Base-by-base conservation (phyloP, 768 basidiomycete species). In the Pleurotus citrinopileatus region DNA sequence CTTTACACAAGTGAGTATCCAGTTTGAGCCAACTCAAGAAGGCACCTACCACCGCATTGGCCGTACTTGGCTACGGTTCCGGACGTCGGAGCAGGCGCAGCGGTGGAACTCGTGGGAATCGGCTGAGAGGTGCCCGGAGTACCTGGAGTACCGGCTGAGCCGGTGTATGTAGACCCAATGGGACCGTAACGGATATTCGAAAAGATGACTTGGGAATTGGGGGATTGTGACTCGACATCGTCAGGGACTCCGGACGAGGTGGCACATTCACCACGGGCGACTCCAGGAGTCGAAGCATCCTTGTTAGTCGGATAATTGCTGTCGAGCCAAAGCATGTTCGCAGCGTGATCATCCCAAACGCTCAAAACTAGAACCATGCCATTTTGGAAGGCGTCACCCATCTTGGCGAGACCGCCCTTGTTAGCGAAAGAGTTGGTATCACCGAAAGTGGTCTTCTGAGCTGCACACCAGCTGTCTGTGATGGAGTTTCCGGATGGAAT, bases 251-350 rank as follows among this genome's bases (percentile, higher is more conserved):
- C 74, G 15, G 71, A 71, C 22, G 63, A 58, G 42, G 72, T 71
- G 3, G 73, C 57, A 63, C 72, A 74, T 40, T 69, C 64, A 38
- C 73, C 74, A 59, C 73, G 74, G 17, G 66, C 58, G 48, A 71
- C 65, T 57, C 73, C 73, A 47, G 59, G 60, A 25, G 51, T 28
- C 44, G 63, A 60, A 36, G 66, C 61, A 60, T 57, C 62, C 20
- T 42, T 40, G 37, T 42, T 53, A 8, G 46, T 42, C 15, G 64
- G 73, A 63, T 70, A 72, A 68, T 66, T 64, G 58, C 64, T 60
- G 65, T 74, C 72, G 62, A 74, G 69, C 64, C 73, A 75, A 53
- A 72, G 67, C 73, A 75, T 74, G 59, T 66, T 60, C 38, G 63
- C 73, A 22, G 65, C 69, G 59, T 74, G 62, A 63, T 75, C 73